Percentiles rank a stretch among this genome's conserved stretches.
These are phyloP conservation scores for Amoebophrya sp. DNA, from an alignment of 169 alveolate genomes.

Conservation along the genomic window DNA sequence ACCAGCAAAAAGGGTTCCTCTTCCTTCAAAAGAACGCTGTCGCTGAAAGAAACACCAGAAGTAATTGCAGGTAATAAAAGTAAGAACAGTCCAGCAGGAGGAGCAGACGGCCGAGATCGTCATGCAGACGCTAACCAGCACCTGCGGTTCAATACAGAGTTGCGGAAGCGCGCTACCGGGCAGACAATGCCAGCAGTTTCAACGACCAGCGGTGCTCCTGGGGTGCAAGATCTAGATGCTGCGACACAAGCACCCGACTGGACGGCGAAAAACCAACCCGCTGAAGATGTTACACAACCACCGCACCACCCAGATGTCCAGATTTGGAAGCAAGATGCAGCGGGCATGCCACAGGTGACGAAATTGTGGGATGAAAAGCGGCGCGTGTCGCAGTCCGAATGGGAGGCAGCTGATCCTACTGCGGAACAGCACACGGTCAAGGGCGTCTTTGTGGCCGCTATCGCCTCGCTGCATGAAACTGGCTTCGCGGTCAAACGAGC, in stretches of 20 bases:
- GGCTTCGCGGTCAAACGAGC: neutral
- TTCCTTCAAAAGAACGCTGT: too few species aligned
- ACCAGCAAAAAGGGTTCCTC: too few species aligned
- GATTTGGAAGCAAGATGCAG: neutral
- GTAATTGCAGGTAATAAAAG: too few species aligned
- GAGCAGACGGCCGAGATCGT: too few species aligned
- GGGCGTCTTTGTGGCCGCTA: neutral
- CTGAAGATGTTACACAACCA: too few species aligned
- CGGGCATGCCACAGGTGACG: neutral
- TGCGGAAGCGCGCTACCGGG: too few species aligned
- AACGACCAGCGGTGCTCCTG: neutral
- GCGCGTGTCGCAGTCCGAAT: neutral
- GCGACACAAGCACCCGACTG: neutral
- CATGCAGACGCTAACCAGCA: too few species aligned
- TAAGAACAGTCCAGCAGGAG: too few species aligned
- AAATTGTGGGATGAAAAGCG: neutral
- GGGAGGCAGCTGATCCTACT: neutral
- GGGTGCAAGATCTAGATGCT: neutral
- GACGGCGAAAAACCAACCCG: neutral
- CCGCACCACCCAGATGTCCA: neutral
- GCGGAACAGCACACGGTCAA: conserved; percentile 14
- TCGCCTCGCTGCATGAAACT: neutral
- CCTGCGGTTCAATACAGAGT: too few species aligned
- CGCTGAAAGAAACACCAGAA: too few species aligned
- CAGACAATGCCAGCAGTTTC: too few species aligned